These are phyloP conservation scores for Chenopodium suecicum DNA, from an alignment of 148 eudicot species.

Conservation along the genomic window DNA sequence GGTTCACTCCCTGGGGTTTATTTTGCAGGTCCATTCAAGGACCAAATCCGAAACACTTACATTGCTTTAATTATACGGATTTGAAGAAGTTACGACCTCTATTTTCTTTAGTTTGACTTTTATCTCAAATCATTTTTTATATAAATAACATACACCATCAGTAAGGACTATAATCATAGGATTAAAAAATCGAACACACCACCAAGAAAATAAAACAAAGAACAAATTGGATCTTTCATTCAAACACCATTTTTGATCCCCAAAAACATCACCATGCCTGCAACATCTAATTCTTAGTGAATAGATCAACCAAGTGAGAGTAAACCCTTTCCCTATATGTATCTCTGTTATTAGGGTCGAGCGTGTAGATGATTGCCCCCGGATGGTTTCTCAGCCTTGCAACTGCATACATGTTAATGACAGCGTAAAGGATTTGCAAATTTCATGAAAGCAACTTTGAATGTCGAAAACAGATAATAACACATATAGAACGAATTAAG, in stretches of 20 bases:
- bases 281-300: conserved; percentile 30
- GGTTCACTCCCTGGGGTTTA: too few species aligned
- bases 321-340: conserved; percentile 55
- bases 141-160: too few species aligned
- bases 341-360: conserved; percentile 59
- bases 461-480: background rate
- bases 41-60: too few species aligned
- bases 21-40: too few species aligned
- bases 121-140: too few species aligned
- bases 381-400: conserved; percentile 83
- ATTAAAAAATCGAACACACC: too few species aligned
- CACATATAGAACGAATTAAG: background rate
- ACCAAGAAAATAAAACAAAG: too few species aligned
- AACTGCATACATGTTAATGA: conserved; percentile 44
- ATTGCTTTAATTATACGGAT: too few species aligned
- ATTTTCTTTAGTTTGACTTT: too few species aligned
- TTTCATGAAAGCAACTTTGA: background rate
- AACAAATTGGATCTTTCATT: too few species aligned
- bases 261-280: background rate
- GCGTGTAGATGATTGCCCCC: conserved; percentile 63
- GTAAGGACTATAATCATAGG: too few species aligned
- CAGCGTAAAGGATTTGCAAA: background rate
- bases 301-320: conserved; percentile 43
- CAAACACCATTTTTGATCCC: background rate
- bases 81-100: too few species aligned